These are phyloP conservation scores for Talinum fruticosum DNA, from an alignment of 148 eudicot species.

Conservation along the genomic window DNA sequence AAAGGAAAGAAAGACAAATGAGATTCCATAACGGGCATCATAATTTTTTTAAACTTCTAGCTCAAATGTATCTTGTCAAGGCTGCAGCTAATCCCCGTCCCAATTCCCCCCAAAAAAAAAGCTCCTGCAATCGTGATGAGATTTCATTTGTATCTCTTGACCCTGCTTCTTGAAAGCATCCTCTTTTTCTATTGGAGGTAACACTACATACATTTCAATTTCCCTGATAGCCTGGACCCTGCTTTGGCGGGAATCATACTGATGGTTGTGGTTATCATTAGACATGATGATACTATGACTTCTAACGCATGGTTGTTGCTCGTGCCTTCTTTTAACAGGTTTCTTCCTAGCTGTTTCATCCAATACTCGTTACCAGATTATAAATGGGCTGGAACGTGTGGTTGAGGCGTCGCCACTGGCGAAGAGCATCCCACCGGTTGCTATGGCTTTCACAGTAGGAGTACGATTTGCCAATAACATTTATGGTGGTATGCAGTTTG, in stretches of 20 bases:
- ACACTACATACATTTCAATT: neutral
- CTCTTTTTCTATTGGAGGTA: neutral
- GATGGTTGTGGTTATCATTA: neutral
- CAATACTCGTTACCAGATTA: constrained; percentile 84
- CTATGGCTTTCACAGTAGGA: constrained; percentile 62
- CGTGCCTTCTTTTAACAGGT: constrained; percentile 39
- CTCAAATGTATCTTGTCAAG: neutral
- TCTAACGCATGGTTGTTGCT: neutral
- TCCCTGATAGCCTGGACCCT: neutral
- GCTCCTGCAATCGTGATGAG: neutral
- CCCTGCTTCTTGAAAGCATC: neutral
- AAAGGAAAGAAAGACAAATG: too few relatives aligned
- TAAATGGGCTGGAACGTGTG: constrained; percentile 70
- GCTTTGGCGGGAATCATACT: neutral
- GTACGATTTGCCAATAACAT: constrained; percentile 68
- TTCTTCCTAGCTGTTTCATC: constrained; percentile 84
- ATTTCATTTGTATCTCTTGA: neutral
- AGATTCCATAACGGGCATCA: too few relatives aligned
- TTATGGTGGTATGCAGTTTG: constrained; percentile 64
- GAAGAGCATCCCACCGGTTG: constrained; percentile 48
- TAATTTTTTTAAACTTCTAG: neutral
- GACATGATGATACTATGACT: neutral
- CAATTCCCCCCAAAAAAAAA: neutral
- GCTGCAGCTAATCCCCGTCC: neutral
- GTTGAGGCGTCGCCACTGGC: constrained; percentile 60